Base-by-base conservation (phyloP, 2,329 filamentous ascomycete species). In the Ramularia endophylla region DNA sequence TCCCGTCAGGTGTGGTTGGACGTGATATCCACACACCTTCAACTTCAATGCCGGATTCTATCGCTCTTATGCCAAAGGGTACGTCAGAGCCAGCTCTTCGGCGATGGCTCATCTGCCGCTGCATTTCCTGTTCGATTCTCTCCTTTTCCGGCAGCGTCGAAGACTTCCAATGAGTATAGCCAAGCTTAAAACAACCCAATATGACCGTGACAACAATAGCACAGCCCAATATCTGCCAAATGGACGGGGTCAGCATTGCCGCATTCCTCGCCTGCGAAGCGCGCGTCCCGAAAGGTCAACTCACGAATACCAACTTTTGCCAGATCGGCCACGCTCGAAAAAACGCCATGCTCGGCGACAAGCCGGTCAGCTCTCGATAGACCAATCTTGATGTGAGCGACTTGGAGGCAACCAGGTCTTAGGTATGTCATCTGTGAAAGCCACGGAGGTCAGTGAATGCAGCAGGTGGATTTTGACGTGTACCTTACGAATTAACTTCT, bases 231-330 rank as follows among this genome's bases (percentile, higher is more conserved):
- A 87, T 75, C 87, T 94, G 50, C 38, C 39, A 38, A 36, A 29
- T 36, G 36, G 36, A 40, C n/a, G n/a, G n/a, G 20, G 22, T 35
- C 33, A 5, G 31, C 9, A 25, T 39, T 41, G 37, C 44, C 41
- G 29, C 35, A 38, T 44, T 34, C 20, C 43, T 47, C 32, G 17
- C 17, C 15, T 17, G 17, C 11, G 18, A 17, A 9, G 30, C 15
- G n/a, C 9, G 9, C 30, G 3, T 17, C 4, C 20, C 32, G 16
- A 19, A 34, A 19, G 19, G 13, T 8, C 15, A 12, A 52, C 85
- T 72, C 70, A 94, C 88, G 69, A 94, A 87, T 39, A 81, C 85
- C 80, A 95, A 81, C 69, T 94, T 81, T 72, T 92, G 79, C 88
- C 88, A 95, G 56, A 92, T 68, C 53, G 76, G 70, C 88, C 87